Evolutionary conservation across 148 eudicot genomes (phyloP).

Genomic region (Rhododendron henanense): DNA sequence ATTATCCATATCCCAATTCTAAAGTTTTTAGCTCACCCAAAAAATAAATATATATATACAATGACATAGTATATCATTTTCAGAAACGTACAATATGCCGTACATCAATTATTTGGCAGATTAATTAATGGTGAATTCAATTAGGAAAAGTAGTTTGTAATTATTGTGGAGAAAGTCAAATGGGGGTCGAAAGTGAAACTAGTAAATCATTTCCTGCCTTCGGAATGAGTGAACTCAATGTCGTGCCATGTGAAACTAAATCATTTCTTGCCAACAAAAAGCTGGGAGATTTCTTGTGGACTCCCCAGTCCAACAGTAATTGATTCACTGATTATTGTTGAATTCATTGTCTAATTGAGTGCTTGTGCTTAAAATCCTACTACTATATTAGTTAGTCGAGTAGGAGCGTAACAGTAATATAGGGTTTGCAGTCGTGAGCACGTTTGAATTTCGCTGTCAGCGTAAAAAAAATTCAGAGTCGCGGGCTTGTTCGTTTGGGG

Average conservation of each 20-base stretch:
- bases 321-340: not conserved
- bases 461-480: no score
- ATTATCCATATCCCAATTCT: not conserved
- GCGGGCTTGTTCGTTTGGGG: no score
- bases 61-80: no score
- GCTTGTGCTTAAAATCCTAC: not conserved
- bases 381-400: not conserved
- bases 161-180: not conserved
- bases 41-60: no score
- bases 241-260: constrained; percentile 15
- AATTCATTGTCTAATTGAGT: not conserved
- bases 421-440: not conserved
- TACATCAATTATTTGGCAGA: not conserved
- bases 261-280: constrained; percentile 1
- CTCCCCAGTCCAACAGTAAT: not conserved
- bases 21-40: not conserved
- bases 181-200: not conserved
- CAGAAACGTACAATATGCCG: no score
- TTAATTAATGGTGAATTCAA: not conserved
- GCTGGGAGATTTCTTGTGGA: not conserved
- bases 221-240: constrained; percentile 5
- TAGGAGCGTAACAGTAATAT: not conserved
- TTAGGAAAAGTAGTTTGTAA: not conserved
- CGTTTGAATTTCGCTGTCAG: no score
- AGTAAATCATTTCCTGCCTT: not conserved